A percentile compares a stretch with the other conserved stretches of the same genome.
phyloP scores from a whole-genome alignment of 2,329 filamentous ascomycete genomes.

The Talaromyces sp. region DNA sequence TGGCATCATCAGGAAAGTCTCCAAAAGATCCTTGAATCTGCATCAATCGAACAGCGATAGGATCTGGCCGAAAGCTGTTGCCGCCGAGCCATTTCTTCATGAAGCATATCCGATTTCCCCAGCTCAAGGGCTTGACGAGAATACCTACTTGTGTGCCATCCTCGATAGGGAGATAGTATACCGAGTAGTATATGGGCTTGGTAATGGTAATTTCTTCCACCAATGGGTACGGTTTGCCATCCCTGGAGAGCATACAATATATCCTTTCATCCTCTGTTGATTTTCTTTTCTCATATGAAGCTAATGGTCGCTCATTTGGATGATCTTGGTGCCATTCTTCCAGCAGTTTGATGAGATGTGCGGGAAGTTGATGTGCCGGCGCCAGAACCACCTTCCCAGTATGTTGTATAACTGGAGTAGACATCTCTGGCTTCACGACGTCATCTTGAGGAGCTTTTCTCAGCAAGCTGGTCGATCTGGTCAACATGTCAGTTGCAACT shows the following conservation, averaged over 20 bases:
- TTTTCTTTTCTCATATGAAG: background rate
- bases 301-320: background rate
- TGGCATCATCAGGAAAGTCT: background rate
- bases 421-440: background rate
- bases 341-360: slow-evolving; percentile 4
- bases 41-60: slow-evolving; percentile 2
- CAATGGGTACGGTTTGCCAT: background rate
- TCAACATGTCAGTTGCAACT: background rate
- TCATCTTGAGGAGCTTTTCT: background rate
- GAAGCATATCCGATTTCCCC: background rate
- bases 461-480: background rate
- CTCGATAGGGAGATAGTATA: slow-evolving; percentile 1
- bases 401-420: background rate
- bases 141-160: slow-evolving; percentile 2
- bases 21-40: background rate
- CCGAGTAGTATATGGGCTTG: background rate
- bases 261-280: background rate
- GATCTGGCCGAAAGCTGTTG: background rate
- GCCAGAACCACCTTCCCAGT: background rate
- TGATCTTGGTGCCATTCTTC: slow-evolving; percentile 14
- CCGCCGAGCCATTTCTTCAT: slow-evolving; percentile 10
- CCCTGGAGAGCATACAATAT: background rate
- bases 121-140: background rate
- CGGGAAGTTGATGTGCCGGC: background rate
- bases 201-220: background rate